Evolutionary conservation across 2,329 filamentous ascomycete species (phyloP).

Genomic region (Fonsecaea monophora): DNA sequence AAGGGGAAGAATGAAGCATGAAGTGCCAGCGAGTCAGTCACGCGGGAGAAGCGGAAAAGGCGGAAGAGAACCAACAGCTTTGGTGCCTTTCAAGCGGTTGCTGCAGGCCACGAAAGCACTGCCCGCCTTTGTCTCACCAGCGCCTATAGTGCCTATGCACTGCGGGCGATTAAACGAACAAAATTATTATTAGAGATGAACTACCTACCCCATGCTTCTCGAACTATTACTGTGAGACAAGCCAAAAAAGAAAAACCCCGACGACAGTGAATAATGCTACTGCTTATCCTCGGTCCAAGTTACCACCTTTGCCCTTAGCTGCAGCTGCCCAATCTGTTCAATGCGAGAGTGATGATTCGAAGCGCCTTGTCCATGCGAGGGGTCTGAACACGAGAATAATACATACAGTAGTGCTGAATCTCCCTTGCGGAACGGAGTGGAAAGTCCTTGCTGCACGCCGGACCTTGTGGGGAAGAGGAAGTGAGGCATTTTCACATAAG

Average conservation of each 20-base stretch:
- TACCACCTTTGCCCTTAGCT: neutral
- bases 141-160: neutral
- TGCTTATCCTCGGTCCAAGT: neutral
- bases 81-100: conserved; percentile 1
- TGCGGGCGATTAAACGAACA: neutral
- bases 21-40: conserved; percentile 1
- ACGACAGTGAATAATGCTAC: neutral
- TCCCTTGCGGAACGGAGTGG: conserved; percentile 15
- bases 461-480: conserved; percentile 2
- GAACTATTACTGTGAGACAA: neutral
- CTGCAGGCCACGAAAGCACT: conserved; percentile 9
- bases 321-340: neutral
- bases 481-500: conserved; percentile 15
- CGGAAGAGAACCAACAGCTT: conserved; percentile 6
- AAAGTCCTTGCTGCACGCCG: neutral
- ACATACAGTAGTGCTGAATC: neutral
- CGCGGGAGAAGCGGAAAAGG: neutral
- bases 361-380: conserved; percentile 1
- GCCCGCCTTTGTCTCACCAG: conserved; percentile 17
- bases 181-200: conserved; percentile 16
- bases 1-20: neutral
- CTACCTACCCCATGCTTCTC: neutral
- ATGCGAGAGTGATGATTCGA: neutral
- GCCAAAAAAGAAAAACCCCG: neutral
- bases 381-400: neutral